A percentile compares a stretch with the other conserved stretches of the same genome.
Evolutionary conservation across 306 rosid genomes (phyloP).

Genomic region (Cicer arietinum): DNA sequence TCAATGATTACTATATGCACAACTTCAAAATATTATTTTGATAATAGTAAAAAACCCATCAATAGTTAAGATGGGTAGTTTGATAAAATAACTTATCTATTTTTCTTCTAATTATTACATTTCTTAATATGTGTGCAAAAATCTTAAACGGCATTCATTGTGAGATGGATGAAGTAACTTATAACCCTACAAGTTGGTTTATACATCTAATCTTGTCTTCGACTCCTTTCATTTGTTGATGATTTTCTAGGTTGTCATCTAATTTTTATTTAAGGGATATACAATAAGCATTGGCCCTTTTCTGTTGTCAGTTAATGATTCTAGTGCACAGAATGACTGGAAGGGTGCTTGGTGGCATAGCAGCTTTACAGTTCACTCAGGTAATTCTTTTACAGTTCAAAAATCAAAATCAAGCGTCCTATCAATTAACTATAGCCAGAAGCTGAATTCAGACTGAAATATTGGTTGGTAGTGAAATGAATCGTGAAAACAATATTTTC

Average conservation of each 20-base stretch:
- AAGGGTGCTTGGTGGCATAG: conserved; percentile 99
- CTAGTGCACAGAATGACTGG: conserved; percentile 93
- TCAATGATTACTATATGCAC: too few species aligned
- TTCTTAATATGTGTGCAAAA: too few species aligned
- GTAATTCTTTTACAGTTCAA: conserved; percentile 48
- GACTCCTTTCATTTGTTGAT: conserved; percentile 2
- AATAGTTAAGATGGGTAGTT: too few species aligned
- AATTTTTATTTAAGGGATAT: conserved; percentile 29
- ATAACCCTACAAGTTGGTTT: background rate
- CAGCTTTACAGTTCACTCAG: conserved; percentile 78
- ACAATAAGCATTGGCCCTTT: conserved; percentile 36
- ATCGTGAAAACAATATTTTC: conserved; percentile 31
- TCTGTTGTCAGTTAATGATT: conserved; percentile 71
- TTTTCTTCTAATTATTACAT: too few species aligned
- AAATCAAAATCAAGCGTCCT: conserved; percentile 2
- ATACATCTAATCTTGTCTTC: conserved; percentile 23
- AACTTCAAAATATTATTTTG: too few species aligned
- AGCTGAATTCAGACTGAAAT: conserved; percentile 39
- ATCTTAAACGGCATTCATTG: too few species aligned
- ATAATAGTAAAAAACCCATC: too few species aligned
- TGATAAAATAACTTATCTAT: too few species aligned
- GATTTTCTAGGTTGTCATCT: conserved; percentile 9
- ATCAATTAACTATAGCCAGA: conserved; percentile 3
- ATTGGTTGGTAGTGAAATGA: conserved; percentile 26
- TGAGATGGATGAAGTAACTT: too few species aligned